Evolutionary conservation across 1,284 basidiomycete species (phyloP), one percentile per base, ranked within the genome.

Genomic region (Irpex sp.): DNA sequence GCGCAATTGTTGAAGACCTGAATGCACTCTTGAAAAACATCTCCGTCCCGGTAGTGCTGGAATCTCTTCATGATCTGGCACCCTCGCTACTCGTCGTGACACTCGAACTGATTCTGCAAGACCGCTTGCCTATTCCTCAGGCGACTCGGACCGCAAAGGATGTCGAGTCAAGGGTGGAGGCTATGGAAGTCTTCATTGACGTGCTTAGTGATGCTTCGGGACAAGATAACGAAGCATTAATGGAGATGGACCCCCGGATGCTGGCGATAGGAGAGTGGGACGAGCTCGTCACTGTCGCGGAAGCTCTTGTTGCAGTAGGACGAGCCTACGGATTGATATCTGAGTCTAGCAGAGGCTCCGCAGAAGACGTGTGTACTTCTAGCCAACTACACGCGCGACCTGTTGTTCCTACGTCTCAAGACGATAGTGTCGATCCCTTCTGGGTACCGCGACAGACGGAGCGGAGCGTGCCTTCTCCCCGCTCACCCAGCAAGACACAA

Each of bases 131-230:
- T 35, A 78, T 88, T 62, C 65, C 78, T 50, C 39, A 72, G 9
- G 61, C 72, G 36, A 73, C 81, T 35, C 78, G 83, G 59, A 76
- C 74, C 6, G 77, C 77, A 35, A 76, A 75, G 60, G 78, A 76
- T 21, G 70, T 71, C 50, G 74, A 75, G 43, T 74, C 77, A 17
- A 79, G 79, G 66, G 74, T 81, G 11, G 75, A 85, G 36, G 84
- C 86, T 54, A 90, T 92, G 81, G 90, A 93, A 70, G 80, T 93
- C 11, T 88, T 94, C 62, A 80, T 93, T 17, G 91, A 90, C 26
- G 84, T 89, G 3, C 78, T 94, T 3, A 0, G 4, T 11, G 15
- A 36, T n/a, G 53, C 11, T 11, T 11, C 17, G 0, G 53, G 13
- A 31, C 19, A 35, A 6, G 53, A 55, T 13, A 88, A 91, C 60